These are phyloP conservation scores for Melampsora americana DNA, from an alignment of 1,284 basidiomycete species.

Conservation along the genomic window DNA sequence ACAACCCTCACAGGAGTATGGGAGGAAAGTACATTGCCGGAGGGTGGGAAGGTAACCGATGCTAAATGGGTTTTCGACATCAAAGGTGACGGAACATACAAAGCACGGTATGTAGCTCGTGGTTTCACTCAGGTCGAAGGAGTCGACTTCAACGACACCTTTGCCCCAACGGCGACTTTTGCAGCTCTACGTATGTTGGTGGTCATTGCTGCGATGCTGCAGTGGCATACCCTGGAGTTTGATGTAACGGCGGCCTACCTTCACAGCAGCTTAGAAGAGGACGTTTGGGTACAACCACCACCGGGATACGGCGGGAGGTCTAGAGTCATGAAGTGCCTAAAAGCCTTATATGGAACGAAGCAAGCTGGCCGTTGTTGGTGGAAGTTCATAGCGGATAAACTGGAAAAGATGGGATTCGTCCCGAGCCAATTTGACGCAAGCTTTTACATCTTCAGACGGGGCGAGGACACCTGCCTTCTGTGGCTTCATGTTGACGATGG, in stretches of 20 bases:
- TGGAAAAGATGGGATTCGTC: background rate
- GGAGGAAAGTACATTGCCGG: background rate
- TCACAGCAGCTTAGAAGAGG: conserved; percentile 3
- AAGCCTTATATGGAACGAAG: no score
- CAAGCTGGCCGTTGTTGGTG: conserved; percentile 31
- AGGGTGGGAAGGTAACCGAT: background rate
- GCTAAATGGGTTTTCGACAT: conserved; percentile 11
- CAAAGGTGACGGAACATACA: background rate
- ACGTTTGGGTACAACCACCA: conserved; percentile 19
- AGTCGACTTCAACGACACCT: background rate
- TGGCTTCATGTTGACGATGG: conserved; percentile 34
- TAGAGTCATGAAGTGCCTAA: background rate
- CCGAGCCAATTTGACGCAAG: conserved; percentile 9
- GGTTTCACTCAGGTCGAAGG: background rate
- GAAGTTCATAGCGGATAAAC: background rate
- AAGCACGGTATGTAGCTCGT: background rate
- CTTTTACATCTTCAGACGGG: background rate
- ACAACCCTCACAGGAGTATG: background rate
- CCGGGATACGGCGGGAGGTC: background rate
- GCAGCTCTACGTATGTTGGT: background rate
- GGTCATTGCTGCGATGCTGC: background rate
- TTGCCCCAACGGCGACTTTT: conserved; percentile 19
- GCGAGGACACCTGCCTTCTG: background rate
- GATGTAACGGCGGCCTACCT: conserved; percentile 26
- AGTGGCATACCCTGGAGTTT: conserved; percentile 12